A percentile compares a stretch with the other conserved stretches of the same genome.
phyloP scores from a whole-genome alignment of 2,329 filamentous ascomycete species.

The Cordyceps fumosorosea region DNA sequence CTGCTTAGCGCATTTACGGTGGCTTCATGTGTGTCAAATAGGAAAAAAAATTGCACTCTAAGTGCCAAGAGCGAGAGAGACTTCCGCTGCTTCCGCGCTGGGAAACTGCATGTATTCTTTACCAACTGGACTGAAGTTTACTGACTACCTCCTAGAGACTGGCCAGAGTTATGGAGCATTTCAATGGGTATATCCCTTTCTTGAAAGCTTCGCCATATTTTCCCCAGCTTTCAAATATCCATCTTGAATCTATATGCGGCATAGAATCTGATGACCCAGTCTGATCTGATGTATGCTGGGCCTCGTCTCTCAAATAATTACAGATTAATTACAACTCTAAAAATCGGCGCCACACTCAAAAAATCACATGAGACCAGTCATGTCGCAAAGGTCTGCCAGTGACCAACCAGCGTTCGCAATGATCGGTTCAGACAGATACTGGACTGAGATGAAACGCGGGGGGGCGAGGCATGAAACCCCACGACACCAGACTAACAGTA shows the following conservation, averaged over 20 bases:
- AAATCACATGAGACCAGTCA: not conserved
- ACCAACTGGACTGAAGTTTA: too few relatives aligned
- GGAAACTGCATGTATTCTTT: not conserved
- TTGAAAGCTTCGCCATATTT: not conserved
- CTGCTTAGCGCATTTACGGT: not conserved
- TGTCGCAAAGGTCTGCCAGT: not conserved
- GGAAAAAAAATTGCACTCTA: not conserved
- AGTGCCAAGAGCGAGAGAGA: not conserved
- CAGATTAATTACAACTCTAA: not conserved
- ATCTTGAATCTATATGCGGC: not conserved
- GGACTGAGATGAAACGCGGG: conserved; percentile 16
- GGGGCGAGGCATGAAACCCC: conserved; percentile 2
- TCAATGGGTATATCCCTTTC: not conserved
- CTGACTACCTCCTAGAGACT: too few relatives aligned
- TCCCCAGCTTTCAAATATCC: not conserved
- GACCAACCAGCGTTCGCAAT: conserved; percentile 4
- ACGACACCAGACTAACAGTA: not conserved
- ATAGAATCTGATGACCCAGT: conserved; percentile 3
- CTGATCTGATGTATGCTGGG: not conserved
- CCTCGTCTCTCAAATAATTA: not conserved
- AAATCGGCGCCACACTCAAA: not conserved
- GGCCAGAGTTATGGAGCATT: too few relatives aligned
- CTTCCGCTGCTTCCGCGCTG: not conserved
- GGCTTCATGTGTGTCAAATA: not conserved
- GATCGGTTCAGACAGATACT: conserved; percentile 12